These are phyloP conservation scores for Nasturtium officinale DNA, from an alignment of 345 rosid species.

Conservation along the genomic window DNA sequence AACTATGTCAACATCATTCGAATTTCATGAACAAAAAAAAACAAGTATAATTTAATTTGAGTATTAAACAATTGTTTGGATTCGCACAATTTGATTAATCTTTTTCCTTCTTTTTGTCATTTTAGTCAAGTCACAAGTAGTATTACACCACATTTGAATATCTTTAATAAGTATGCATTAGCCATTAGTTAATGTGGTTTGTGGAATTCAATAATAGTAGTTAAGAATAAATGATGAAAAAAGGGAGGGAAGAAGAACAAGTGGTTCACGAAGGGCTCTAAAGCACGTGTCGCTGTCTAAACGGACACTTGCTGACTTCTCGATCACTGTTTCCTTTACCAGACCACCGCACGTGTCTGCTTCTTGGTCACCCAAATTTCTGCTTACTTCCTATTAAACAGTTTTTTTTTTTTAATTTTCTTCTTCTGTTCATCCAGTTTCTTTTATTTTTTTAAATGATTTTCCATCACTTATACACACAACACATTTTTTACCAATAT, in stretches of 20 bases:
- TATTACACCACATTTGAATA: constrained; percentile 10
- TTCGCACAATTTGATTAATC: constrained; percentile 11
- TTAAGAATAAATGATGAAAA: constrained; percentile 30
- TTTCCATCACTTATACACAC: neutral
- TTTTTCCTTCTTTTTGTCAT: neutral
- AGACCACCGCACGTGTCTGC: constrained; percentile 49
- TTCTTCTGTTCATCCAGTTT: constrained; percentile 1
- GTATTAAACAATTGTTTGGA: constrained; percentile 15
- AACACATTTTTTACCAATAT: neutral
- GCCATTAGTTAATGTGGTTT: constrained; percentile 16
- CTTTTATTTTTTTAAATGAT: neutral
- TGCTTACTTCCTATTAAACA: constrained; percentile 5
- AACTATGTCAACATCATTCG: constrained; percentile 18
- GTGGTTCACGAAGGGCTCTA: constrained; percentile 45
- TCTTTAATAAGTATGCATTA: constrained; percentile 22
- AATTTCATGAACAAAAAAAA: constrained; percentile 9
- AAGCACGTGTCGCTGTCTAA: constrained; percentile 51
- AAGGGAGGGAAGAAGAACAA: constrained; percentile 15
- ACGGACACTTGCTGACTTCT: constrained; percentile 47
- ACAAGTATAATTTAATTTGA: neutral
- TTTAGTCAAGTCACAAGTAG: constrained; percentile 16
- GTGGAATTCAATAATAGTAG: constrained; percentile 25
- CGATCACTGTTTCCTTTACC: constrained; percentile 47
- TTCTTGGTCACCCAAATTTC: constrained; percentile 47
- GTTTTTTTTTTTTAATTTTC: neutral